These are phyloP conservation scores for Spergularia marina DNA, from an alignment of 148 eudicot genomes.

Conservation along the genomic window DNA sequence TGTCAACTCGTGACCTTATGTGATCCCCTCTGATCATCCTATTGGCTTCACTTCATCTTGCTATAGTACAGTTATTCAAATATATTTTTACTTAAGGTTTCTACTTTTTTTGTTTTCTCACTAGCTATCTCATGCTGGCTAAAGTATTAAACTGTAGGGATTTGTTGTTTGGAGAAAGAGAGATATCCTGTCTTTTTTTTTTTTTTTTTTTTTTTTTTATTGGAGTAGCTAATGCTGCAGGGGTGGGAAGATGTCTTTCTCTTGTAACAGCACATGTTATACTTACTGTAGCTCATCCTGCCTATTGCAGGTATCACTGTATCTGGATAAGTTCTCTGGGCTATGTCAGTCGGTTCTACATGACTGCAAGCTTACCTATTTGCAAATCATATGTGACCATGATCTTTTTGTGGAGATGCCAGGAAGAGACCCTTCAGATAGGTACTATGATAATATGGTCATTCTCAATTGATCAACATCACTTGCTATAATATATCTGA, in stretches of 20 bases:
- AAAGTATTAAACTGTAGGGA: not conserved
- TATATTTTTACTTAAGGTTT: not conserved
- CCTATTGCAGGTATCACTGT: conserved; percentile 78
- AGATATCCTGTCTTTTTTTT: not conserved
- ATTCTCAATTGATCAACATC: not conserved
- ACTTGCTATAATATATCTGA: not conserved
- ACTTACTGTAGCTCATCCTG: conserved; percentile 10
- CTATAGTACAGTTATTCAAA: not conserved
- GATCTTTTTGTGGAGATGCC: conserved; percentile 99
- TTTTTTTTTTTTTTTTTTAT: no score
- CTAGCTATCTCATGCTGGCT: not conserved
- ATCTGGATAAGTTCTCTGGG: conserved; percentile 95
- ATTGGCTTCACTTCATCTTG: not conserved
- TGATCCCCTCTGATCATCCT: not conserved
- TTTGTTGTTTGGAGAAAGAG: not conserved
- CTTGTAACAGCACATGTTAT: not conserved
- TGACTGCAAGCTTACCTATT: conserved; percentile 98
- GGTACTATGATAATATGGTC: conserved; percentile 38
- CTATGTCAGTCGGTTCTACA: conserved; percentile 88
- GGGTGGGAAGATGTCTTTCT: not conserved
- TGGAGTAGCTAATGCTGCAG: no score
- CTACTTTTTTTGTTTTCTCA: not conserved
- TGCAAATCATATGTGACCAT: conserved; percentile 96
- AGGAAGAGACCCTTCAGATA: conserved; percentile 98
- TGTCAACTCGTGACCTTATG: no score